Conservation (phyloP, 163 green algal species). For the Trebouxiophyceae sp. region DNA sequence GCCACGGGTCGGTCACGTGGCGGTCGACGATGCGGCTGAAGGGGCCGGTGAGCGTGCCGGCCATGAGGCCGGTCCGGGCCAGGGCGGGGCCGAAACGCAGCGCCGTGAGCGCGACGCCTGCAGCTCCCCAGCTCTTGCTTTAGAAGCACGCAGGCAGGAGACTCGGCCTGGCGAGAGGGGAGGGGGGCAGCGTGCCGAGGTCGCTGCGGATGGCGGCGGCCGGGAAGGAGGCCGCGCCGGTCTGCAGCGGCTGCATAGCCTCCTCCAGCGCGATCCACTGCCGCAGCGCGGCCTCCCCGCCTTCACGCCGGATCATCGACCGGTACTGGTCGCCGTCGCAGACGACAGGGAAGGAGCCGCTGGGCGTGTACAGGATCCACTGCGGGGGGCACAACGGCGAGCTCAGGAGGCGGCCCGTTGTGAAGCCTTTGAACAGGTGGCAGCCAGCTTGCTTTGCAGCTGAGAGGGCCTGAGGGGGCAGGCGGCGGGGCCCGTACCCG, state of each 20-base stretch:
- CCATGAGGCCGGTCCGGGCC: slow-evolving; percentile 38
- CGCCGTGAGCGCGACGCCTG: slow-evolving; percentile 50
- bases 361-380: slow-evolving; percentile 61
- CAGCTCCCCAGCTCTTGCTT: too few species aligned
- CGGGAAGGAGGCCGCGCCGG: slow-evolving; percentile 61
- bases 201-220: slow-evolving; percentile 58
- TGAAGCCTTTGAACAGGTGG: too few species aligned
- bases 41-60: slow-evolving; percentile 48
- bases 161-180: too few species aligned
- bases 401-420: not conserved
- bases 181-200: slow-evolving; percentile 1
- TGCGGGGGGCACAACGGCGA: slow-evolving; percentile 15
- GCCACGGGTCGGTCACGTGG: slow-evolving; percentile 72
- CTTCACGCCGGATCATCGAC: slow-evolving; percentile 39
- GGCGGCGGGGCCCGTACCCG: slow-evolving; percentile 7
- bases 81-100: slow-evolving; percentile 46
- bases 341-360: slow-evolving; percentile 44
- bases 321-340: slow-evolving; percentile 49
- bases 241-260: slow-evolving; percentile 60
- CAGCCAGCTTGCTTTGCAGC: not conserved
- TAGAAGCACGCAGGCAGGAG: not conserved
- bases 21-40: slow-evolving; percentile 60
- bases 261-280: slow-evolving; percentile 64
- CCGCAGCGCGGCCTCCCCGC: slow-evolving; percentile 35
- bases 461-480: not conserved